phyloP scores from a whole-genome alignment of 78 protist genomes.

The Isochrysis galbana region DNA sequence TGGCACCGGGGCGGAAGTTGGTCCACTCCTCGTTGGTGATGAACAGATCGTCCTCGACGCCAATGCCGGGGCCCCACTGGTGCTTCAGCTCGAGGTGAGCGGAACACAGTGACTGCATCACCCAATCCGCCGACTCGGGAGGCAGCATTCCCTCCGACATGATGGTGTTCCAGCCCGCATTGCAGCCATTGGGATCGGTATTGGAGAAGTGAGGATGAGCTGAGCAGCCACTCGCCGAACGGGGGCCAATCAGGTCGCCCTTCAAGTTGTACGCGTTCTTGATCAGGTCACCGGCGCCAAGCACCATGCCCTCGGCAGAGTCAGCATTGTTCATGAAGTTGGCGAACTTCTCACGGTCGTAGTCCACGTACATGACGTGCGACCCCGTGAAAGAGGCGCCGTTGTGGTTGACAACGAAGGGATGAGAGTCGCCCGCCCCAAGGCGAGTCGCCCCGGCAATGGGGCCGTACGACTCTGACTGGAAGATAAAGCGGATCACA shows the following conservation, averaged over 20 bases:
- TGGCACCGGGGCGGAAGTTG: not conserved
- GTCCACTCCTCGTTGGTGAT: slow-evolving; percentile 27
- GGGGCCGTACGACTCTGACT: not conserved
- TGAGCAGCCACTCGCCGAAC: not conserved
- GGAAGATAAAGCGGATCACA: not conserved
- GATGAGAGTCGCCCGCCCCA: not conserved
- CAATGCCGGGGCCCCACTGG: not conserved
- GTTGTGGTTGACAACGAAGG: not conserved
- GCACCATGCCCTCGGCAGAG: not conserved
- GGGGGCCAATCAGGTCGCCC: not conserved
- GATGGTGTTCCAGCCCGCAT: not conserved
- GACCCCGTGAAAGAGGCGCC: slow-evolving; percentile 13
- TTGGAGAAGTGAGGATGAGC: not conserved
- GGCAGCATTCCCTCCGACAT: not conserved
- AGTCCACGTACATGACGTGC: slow-evolving; percentile 21
- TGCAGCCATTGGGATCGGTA: not conserved
- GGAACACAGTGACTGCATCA: slow-evolving; percentile 18
- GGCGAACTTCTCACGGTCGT: not conserved
- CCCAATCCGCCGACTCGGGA: not conserved
- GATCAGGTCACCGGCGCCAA: not conserved
- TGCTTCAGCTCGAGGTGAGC: not conserved
- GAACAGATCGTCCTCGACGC: not conserved
- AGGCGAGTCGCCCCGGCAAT: not conserved
- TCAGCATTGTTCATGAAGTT: not conserved
- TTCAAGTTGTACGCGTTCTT: not conserved